phyloP scores from a whole-genome alignment of 441 rosid genomes.

The Croton setiger region DNA sequence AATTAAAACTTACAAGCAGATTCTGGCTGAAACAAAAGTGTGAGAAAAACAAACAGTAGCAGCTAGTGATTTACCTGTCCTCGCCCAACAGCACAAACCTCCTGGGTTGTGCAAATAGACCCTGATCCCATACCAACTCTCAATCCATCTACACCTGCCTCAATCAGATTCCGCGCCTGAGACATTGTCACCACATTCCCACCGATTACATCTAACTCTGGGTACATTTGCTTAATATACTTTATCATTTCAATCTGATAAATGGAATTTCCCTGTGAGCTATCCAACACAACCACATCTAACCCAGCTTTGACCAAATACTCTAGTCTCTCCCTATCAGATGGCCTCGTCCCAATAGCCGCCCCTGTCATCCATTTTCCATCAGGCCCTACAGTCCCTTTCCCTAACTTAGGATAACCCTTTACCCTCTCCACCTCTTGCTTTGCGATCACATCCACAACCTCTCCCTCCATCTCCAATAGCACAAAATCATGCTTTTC shows the following conservation, averaged over 20 bases:
- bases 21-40: not conserved
- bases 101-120: slow-evolving; percentile 93
- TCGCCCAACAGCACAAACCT: slow-evolving; percentile 93
- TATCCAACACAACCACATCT: slow-evolving; percentile 75
- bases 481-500: slow-evolving; percentile 51
- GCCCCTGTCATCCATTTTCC: slow-evolving; percentile 94
- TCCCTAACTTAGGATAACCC: slow-evolving; percentile 62
- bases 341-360: slow-evolving; percentile 72
- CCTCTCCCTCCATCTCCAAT: slow-evolving; percentile 52
- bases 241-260: slow-evolving; percentile 91
- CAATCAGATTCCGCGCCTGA: slow-evolving; percentile 83
- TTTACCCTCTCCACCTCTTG: slow-evolving; percentile 73
- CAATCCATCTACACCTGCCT: slow-evolving; percentile 79
- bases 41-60: not conserved
- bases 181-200: slow-evolving; percentile 89
- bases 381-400: slow-evolving; percentile 60
- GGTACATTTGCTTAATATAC: slow-evolving; percentile 55
- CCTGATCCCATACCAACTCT: slow-evolving; percentile 98
- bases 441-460: slow-evolving; percentile 59
- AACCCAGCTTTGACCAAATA: slow-evolving; percentile 82
- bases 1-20: not conserved
- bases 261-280: slow-evolving; percentile 88
- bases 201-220: slow-evolving; percentile 75
- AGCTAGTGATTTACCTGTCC: slow-evolving; percentile 67
- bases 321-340: slow-evolving; percentile 81